Evolutionary conservation across 371 early-diverging fungal genomes (phyloP), one percentile per base, ranked within the genome.

Genomic region (Synchytrium microbalum): DNA sequence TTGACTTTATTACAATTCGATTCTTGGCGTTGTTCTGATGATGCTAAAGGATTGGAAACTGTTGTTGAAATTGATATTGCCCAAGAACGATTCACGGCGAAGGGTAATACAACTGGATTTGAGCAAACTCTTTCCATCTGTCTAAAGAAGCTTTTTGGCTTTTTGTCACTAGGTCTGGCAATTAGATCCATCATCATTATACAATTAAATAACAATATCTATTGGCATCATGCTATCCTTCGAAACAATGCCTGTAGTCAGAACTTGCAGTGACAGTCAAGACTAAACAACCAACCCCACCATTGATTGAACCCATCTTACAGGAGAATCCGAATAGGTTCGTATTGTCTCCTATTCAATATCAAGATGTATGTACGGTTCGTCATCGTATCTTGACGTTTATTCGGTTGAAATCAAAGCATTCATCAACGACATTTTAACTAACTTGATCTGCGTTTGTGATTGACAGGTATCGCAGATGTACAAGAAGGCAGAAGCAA

Each of bases 401-500:
- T n/a, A 8, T 13, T 14, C 57, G 19, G 83, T 96, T 96, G 84
- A 96, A 96, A 75, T 93, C 96, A 77, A 94, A 94, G 62, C 92
- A 92, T 69, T 92, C 94, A n/a, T 28, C 59, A 10, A 95, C 95
- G 85, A 58, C 56, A 2, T n/a, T 63, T 52, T 27, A n/a, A n/a
- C n/a, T n/a, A n/a, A n/a, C n/a, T n/a, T n/a, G n/a, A n/a, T n/a
- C n/a, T n/a, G n/a, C n/a, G n/a, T n/a, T n/a, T 60, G 53, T 56
- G 60, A 63, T n/a, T 51, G n/a, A 3, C 68, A 87, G 87, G 89
- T 98, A 68, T 99, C 99, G 99, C 87, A 92, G 65, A 88, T 97
- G 86, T 99, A 99, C 87, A 99, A 99, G 77, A 97, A 99, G 79
- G 98, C 99, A 64, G 97, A 94, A 71, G 96, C 98, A 3, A 75